Evolutionary conservation across 202 grass and related monocot species (phyloP), one percentile per base, ranked within the genome.

Genomic region (Carex sylvatica): DNA sequence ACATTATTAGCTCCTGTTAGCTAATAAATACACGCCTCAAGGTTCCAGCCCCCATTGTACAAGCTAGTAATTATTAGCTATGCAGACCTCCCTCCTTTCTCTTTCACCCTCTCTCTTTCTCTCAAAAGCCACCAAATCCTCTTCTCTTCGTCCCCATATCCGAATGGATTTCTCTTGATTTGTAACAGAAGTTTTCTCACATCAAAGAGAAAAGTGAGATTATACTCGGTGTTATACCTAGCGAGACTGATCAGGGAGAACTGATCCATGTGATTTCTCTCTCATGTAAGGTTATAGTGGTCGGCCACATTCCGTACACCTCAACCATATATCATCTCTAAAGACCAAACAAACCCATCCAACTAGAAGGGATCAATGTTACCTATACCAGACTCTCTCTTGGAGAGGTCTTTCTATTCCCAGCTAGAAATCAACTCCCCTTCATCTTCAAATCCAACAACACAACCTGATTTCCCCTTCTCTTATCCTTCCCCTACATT

Each of bases 1-100:
- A n/a, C 22, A 80, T 66, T 66, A 81, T 81, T 55, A 46, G 22
- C 14, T 14, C 42, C 42, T 68, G 14, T 31, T 66, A 54, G 8
- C 26, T 82, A 53, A 82, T 82, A 82, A 82, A 82, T 82, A 82
- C 44, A 82, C 44, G 38, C 80, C 62, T n/a, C 63, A 82, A 82
- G 19, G 7, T 13, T 55, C 10, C 62, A 82, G 80, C 80, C 80
- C 42, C 42, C 62, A 82, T 69, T 68, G 80, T 82, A 82, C 80
- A 82, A 69, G 63, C 61, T 82, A 82, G 44, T 40, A 40, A 40
- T 82, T 53, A 51, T 63, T 69, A 82, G 80, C 62, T 82, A 8
- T 36, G 73, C 73, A 69, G 44, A 66, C 61, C 44, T 67, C 28
- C 73, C 53, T 77, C 42, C 44, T 52, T 44, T 15, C 16, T 40